Evolutionary conservation across 371 early-diverging fungal species (phyloP).

Genomic region (Mucor saturninus): DNA sequence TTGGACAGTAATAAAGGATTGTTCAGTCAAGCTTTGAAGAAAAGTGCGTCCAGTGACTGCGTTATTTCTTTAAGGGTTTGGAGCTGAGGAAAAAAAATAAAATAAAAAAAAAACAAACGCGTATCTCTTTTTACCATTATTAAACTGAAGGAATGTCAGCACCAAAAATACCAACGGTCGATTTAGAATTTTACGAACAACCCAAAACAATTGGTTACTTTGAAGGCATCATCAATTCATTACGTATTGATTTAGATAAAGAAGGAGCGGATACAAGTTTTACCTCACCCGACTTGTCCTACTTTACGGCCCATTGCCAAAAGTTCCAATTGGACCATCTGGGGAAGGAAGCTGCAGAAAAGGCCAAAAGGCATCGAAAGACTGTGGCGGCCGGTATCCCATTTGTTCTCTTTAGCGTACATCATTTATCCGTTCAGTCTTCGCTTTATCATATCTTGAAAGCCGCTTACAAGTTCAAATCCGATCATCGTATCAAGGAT

Average conservation of each 20-base stretch:
- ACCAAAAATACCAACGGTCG: slow-evolving; percentile 40
- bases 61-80: no score
- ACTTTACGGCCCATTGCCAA: slow-evolving; percentile 59
- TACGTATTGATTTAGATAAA: slow-evolving; percentile 53
- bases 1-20: no score
- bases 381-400: slow-evolving; percentile 53
- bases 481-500: slow-evolving; percentile 46
- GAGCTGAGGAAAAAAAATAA: no score
- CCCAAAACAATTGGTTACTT: slow-evolving; percentile 58
- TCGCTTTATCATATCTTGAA: slow-evolving; percentile 56
- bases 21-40: no score
- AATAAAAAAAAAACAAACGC: neutral
- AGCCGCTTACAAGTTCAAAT: slow-evolving; percentile 61
- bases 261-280: slow-evolving; percentile 44
- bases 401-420: slow-evolving; percentile 52
- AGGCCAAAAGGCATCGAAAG: slow-evolving; percentile 20
- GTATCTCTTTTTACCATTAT: neutral
- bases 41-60: no score
- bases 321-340: slow-evolving; percentile 67
- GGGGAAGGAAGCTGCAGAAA: slow-evolving; percentile 35
- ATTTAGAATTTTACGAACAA: slow-evolving; percentile 54
- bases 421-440: slow-evolving; percentile 34
- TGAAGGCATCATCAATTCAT: slow-evolving; percentile 47
- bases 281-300: slow-evolving; percentile 61
- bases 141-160: slow-evolving; percentile 14